A percentile compares a stretch with the other conserved stretches of the same genome.
phyloP scores from a whole-genome alignment of 2,329 filamentous ascomycete genomes.

The Fusarium odoratissimum region DNA sequence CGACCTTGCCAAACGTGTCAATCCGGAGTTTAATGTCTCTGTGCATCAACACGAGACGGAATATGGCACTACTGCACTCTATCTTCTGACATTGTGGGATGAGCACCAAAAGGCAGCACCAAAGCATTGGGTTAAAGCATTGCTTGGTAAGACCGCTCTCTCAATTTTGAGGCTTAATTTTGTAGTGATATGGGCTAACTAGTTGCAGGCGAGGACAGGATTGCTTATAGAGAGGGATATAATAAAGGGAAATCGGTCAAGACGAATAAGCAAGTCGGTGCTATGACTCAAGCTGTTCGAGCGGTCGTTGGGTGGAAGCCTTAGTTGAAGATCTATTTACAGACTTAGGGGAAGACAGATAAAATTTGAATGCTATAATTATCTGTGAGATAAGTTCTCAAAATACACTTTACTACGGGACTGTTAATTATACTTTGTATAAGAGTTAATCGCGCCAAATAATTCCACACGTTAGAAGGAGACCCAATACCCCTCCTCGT shows the following conservation, averaged over 20 bases:
- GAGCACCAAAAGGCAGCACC: background rate
- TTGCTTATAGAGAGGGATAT: background rate
- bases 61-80: background rate
- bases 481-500: background rate
- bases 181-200: background rate
- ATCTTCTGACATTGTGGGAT: background rate
- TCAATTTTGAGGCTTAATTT: rapidly evolving
- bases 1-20: background rate
- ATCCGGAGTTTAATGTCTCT: background rate
- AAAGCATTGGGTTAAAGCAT: background rate
- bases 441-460: background rate
- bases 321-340: background rate
- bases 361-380: background rate
- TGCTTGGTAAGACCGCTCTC: background rate
- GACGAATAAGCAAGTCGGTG: background rate
- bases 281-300: background rate
- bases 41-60: background rate
- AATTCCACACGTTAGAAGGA: background rate
- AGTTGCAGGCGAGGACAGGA: background rate
- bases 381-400: background rate
- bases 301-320: background rate
- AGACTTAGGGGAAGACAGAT: background rate
- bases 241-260: background rate
- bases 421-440: background rate
- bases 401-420: background rate